Evolutionary conservation across 306 rosid species (phyloP).

Genomic region (Lupinus albus): DNA sequence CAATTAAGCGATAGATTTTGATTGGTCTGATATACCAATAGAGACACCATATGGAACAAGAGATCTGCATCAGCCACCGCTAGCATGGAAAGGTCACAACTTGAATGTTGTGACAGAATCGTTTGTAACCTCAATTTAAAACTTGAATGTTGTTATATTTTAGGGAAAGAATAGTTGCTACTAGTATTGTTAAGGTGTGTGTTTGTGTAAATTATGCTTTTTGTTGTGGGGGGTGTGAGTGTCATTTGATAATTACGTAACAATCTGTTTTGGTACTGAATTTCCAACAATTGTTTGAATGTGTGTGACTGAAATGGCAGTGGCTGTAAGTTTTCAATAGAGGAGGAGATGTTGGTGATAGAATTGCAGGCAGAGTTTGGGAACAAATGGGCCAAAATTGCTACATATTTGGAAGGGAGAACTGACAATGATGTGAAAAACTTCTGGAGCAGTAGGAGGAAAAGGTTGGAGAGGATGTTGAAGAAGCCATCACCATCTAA

Average conservation of each 20-base stretch:
- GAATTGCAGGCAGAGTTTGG: constrained; percentile 65
- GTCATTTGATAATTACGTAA: not conserved
- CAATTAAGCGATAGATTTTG: too few species aligned
- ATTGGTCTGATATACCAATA: too few species aligned
- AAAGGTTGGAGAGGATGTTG: constrained; percentile 52
- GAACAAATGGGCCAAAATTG: constrained; percentile 74
- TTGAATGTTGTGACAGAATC: not conserved
- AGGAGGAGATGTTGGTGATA: constrained; percentile 64
- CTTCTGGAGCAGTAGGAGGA: constrained; percentile 64
- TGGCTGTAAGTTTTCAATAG: constrained; percentile 66
- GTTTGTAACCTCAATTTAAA: not conserved
- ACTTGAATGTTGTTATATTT: not conserved
- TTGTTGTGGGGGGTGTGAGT: not conserved
- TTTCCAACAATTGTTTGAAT: not conserved
- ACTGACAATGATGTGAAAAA: constrained; percentile 73
- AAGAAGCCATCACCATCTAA: constrained; percentile 44
- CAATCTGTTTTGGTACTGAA: not conserved
- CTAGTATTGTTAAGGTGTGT: not conserved
- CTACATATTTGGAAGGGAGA: constrained; percentile 60
- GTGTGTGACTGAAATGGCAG: constrained; percentile 32
- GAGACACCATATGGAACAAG: too few species aligned
- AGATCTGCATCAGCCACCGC: not conserved
- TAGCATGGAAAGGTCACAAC: too few species aligned
- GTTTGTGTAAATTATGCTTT: not conserved
- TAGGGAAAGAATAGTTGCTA: not conserved